Evolutionary conservation across 2,329 filamentous ascomycete genomes (phyloP), one percentile per base, ranked within the genome.

Genomic region (Paraphaeosphaeria minitans): DNA sequence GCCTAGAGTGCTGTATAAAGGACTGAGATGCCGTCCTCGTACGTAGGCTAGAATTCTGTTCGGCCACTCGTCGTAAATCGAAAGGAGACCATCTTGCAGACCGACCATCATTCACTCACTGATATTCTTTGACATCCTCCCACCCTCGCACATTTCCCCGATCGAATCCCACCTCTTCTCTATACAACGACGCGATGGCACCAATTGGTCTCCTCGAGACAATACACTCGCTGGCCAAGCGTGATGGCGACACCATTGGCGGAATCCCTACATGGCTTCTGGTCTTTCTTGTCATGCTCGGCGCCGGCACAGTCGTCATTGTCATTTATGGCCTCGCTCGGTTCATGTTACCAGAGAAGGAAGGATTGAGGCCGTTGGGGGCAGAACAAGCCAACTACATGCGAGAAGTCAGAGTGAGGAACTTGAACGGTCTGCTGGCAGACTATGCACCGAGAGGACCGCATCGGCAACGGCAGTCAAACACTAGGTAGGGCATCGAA

Each of bases 351-450:
- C 61, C 56, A 2, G 60, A 59, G 12, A 57, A 61, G 4, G 53
- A 64, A 9, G 49, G 50, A 0, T 33, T 21, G 6, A 59, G 45
- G 29, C 53, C 59, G 3, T 59, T 70, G 22, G 58, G 62, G 1
- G 61, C 63, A 16, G 69, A 68, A 31, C 73, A 75, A 51, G 66
- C 70, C n/a, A 64, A 65, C n/a, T 75, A 75, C 16, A 75, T 75
- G 73, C 53, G 67, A 14, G 67, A 74, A 49, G 70, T 75, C 4
- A 55, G 73, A 29, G 66, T 67, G 29, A 57, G 72, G 52, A 69
- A 65, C 46, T 60, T 69, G 62, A 56, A 57, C 4, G 39, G 27
- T 5, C 22, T 65, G 43, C 47, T 55, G 50, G 46, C 49, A 10
- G 53, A 62, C 24, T 16, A 16, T 27, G 35, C 21, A 52, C 29